Evolutionary conservation across 1,284 basidiomycete genomes (phyloP).

Genomic region (Laetiporus sulphureus): DNA sequence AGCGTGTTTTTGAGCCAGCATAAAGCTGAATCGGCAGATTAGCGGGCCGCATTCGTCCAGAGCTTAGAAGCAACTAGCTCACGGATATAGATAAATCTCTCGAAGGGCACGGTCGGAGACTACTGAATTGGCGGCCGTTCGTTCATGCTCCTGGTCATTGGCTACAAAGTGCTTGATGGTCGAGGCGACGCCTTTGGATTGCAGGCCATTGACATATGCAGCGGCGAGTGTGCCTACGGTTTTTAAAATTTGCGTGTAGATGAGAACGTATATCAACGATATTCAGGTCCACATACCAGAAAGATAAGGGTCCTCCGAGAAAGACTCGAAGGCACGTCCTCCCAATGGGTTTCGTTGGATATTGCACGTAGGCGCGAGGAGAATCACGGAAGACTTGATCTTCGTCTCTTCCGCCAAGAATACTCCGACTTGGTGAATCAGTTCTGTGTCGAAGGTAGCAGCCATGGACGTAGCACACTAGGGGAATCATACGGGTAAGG

Average conservation of each 20-base stretch:
- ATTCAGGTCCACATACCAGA: slow-evolving; percentile 47
- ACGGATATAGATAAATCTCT: slow-evolving; percentile 70
- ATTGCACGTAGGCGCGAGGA: slow-evolving; percentile 67
- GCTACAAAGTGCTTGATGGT: slow-evolving; percentile 44
- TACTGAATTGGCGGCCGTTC: slow-evolving; percentile 55
- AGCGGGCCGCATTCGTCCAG: not conserved
- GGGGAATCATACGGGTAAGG: not conserved
- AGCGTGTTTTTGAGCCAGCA: slow-evolving; percentile 56
- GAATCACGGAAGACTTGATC: slow-evolving; percentile 51
- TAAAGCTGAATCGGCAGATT: slow-evolving; percentile 38
- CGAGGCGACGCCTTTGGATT: slow-evolving; percentile 56
- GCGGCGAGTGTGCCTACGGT: slow-evolving; percentile 46
- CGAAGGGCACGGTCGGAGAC: slow-evolving; percentile 58
- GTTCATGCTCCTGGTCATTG: slow-evolving; percentile 65
- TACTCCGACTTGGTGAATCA: slow-evolving; percentile 46
- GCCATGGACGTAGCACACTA: slow-evolving; percentile 66
- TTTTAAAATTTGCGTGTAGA: too few species aligned
- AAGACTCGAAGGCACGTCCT: slow-evolving; percentile 63
- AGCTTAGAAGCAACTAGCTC: slow-evolving; percentile 20
- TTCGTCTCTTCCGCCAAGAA: slow-evolving; percentile 60
- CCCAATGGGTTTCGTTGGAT: slow-evolving; percentile 59
- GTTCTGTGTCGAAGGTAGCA: slow-evolving; percentile 53
- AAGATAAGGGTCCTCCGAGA: slow-evolving; percentile 61
- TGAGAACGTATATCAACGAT: not conserved
- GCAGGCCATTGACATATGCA: slow-evolving; percentile 61